Evolutionary conservation across 441 rosid genomes (phyloP).

Genomic region (Euphorbia schlechtendalii): DNA sequence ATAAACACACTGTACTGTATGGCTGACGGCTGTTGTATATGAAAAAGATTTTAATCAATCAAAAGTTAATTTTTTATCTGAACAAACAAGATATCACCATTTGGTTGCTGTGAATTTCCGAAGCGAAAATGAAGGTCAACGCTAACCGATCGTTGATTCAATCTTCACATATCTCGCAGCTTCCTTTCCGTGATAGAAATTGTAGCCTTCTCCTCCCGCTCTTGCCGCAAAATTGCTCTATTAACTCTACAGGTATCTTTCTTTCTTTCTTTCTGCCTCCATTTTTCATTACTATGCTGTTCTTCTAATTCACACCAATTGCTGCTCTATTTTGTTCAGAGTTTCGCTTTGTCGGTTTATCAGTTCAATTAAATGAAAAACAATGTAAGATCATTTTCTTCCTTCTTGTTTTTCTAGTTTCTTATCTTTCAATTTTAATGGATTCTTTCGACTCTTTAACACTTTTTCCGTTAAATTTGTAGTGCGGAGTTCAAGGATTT

Average conservation of each 20-base stretch:
- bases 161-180: too few species aligned
- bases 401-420: background rate
- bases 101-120: too few species aligned
- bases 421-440: background rate
- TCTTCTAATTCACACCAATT: background rate
- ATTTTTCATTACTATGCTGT: background rate
- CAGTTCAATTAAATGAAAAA: slow-evolving; percentile 10
- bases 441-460: background rate
- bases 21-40: too few species aligned
- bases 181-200: slow-evolving; percentile 4
- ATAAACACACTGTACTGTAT: too few species aligned
- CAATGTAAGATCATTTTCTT: slow-evolving; percentile 20
- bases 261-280: too few species aligned
- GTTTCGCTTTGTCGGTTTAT: slow-evolving; percentile 8
- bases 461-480: background rate
- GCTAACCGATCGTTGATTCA: too few species aligned
- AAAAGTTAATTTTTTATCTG: too few species aligned
- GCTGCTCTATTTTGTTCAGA: background rate
- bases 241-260: slow-evolving; percentile 1
- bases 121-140: too few species aligned
- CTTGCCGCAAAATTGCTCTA: slow-evolving; percentile 11
- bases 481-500: slow-evolving; percentile 28
- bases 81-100: too few species aligned
- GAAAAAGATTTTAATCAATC: too few species aligned
- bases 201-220: background rate